phyloP scores from a whole-genome alignment of 192 early-diverging fungal genomes.

The Diversispora epigaea region DNA sequence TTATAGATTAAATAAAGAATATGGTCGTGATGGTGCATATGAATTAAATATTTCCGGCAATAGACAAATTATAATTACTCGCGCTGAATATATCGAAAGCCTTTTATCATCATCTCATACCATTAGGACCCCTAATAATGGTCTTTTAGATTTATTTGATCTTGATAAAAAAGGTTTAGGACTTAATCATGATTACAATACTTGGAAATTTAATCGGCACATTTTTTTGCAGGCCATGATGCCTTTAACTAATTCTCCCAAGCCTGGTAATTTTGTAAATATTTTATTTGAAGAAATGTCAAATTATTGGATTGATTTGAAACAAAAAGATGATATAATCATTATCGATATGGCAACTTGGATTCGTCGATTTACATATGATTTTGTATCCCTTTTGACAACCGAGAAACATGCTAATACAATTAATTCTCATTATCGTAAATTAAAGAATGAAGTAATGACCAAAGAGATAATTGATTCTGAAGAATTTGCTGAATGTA shows the following conservation, averaged over 20 bases:
- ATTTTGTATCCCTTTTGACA: constrained; percentile 27
- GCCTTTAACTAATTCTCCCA: not conserved
- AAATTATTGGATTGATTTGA: constrained; percentile 27
- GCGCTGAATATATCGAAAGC: not conserved
- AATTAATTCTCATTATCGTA: constrained; percentile 12
- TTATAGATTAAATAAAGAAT: not conserved
- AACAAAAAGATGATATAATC: not conserved
- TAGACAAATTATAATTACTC: not conserved
- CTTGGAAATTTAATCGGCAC: constrained; percentile 13
- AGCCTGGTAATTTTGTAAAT: not conserved
- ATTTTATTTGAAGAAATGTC: constrained; percentile 25
- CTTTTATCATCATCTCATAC: not conserved
- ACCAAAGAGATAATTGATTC: constrained; percentile 8
- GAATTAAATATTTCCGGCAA: not conserved
- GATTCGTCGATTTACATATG: constrained; percentile 22
- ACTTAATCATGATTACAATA: not conserved
- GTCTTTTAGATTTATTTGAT: not conserved
- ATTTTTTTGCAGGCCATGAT: not conserved
- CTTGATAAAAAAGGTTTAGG: not conserved
- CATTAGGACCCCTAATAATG: not conserved
- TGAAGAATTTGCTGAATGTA: constrained; percentile 19
- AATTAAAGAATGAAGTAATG: not conserved
- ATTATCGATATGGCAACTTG: constrained; percentile 14
- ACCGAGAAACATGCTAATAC: not conserved
- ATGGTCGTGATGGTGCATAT: constrained; percentile 15